Conservation (phyloP, 306 rosid genomes). For the Vachellia pachyceras region DNA sequence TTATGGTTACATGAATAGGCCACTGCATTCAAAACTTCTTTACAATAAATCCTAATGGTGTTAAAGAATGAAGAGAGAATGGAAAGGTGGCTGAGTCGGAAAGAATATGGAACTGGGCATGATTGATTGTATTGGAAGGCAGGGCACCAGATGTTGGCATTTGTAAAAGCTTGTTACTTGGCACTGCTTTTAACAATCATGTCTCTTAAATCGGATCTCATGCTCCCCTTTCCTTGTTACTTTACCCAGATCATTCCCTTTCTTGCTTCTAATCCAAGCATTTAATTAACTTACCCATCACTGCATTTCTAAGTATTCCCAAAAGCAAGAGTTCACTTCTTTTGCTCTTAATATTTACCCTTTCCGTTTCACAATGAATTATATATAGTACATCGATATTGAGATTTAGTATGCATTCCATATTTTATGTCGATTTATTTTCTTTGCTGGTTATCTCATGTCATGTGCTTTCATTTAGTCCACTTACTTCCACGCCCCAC, state of each 20-base stretch:
- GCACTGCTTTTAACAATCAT: constrained; percentile 55
- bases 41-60: neutral
- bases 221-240: neutral
- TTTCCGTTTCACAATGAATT: neutral
- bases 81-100: constrained; percentile 39
- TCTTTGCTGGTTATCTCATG: constrained; percentile 1
- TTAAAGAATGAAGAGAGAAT: neutral
- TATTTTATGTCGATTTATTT: constrained; percentile 1
- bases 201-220: neutral
- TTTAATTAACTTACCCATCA: constrained; percentile 26
- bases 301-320: constrained; percentile 22
- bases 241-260: neutral
- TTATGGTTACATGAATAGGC: neutral
- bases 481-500: constrained; percentile 28
- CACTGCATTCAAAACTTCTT: neutral
- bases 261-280: constrained; percentile 50
- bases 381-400: neutral
- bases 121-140: constrained; percentile 37
- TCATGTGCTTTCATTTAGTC: neutral
- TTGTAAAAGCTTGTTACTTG: constrained; percentile 43
- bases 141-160: constrained; percentile 36
- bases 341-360: constrained; percentile 1
- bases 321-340: constrained; percentile 45
- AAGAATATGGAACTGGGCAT: constrained; percentile 51
- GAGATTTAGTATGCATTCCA: neutral